phyloP scores from a whole-genome alignment of 176 grass and related monocot species.

The Oryza australiensis region DNA sequence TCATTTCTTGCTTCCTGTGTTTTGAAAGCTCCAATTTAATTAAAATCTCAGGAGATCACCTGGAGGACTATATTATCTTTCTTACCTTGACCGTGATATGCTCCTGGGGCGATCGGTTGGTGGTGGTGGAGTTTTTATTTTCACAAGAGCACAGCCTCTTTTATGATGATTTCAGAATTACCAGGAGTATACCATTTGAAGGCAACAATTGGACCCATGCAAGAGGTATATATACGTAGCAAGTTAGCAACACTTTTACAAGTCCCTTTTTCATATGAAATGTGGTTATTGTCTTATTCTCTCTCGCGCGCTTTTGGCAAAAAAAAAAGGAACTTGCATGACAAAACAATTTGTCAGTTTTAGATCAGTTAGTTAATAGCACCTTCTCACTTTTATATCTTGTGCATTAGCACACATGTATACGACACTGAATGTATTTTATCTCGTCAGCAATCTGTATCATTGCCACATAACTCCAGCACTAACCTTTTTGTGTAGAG shows the following conservation, averaged over 20 bases:
- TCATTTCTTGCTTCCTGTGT: slow-evolving; percentile 3
- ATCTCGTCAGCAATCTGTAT: background rate
- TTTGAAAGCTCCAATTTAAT: slow-evolving; percentile 22
- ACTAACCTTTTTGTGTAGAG: background rate
- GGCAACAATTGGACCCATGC: background rate
- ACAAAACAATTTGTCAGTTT: background rate
- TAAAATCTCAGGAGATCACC: slow-evolving; percentile 65
- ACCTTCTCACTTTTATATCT: background rate
- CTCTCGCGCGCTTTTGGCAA: too few relatives aligned
- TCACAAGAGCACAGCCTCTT: slow-evolving; percentile 87
- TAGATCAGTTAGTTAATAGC: background rate
- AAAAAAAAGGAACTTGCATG: background rate
- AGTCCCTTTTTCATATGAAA: background rate
- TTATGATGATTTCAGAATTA: slow-evolving; percentile 36
- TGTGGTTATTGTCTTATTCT: background rate
- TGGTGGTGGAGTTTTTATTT: slow-evolving; percentile 84
- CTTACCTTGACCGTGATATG: slow-evolving; percentile 88
- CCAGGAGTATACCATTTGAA: background rate
- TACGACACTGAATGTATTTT: background rate
- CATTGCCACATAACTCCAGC: background rate
- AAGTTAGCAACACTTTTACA: background rate
- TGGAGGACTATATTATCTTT: slow-evolving; percentile 93
- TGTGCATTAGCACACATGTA: background rate
- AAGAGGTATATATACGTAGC: slow-evolving; percentile 23
- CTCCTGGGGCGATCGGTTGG: slow-evolving; percentile 82